These are phyloP conservation scores for Phyllosticta citrichinensis DNA, from an alignment of 2,329 filamentous ascomycete genomes.

Conservation along the genomic window DNA sequence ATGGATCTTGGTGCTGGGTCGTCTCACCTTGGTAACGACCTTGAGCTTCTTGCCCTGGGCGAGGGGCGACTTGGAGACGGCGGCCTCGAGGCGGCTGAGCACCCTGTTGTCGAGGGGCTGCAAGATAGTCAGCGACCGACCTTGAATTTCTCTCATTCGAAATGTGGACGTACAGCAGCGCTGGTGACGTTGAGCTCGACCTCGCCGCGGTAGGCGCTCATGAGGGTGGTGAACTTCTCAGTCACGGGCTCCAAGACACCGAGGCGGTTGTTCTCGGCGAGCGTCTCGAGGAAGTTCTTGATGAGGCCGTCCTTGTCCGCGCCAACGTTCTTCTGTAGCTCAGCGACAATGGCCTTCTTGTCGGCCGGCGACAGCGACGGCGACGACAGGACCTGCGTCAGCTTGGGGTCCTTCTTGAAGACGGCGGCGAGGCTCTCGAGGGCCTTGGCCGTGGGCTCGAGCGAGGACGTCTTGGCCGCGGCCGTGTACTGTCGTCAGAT, in stretches of 20 bases:
- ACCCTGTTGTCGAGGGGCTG: conserved; percentile 81
- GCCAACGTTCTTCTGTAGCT: conserved; percentile 77
- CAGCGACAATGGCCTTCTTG: conserved; percentile 76
- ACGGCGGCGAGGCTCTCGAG: conserved; percentile 60
- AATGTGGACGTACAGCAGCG: conserved; percentile 58
- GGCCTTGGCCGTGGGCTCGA: conserved; percentile 78
- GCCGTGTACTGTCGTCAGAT: conserved; percentile 69
- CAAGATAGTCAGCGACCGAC: conserved; percentile 8
- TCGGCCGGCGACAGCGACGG: conserved; percentile 70
- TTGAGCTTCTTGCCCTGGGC: conserved; percentile 95
- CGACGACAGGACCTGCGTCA: conserved; percentile 62
- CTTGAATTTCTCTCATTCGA: neutral
- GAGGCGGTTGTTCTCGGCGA: conserved; percentile 95
- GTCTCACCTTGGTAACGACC: conserved; percentile 72
- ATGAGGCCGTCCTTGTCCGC: conserved; percentile 65
- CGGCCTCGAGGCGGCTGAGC: conserved; percentile 73
- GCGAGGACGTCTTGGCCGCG: conserved; percentile 72
- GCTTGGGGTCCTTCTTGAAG: conserved; percentile 75
- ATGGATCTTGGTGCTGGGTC: neutral
- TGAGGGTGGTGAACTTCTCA: conserved; percentile 78
- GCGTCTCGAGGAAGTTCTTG: conserved; percentile 84
- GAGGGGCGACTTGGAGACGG: conserved; percentile 82
- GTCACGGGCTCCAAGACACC: conserved; percentile 70
- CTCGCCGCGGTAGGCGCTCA: conserved; percentile 84
- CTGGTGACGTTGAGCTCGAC: conserved; percentile 86